Conservation (phyloP, 2,329 filamentous ascomycete species). For the Pseudogymnoascus sp. region DNA sequence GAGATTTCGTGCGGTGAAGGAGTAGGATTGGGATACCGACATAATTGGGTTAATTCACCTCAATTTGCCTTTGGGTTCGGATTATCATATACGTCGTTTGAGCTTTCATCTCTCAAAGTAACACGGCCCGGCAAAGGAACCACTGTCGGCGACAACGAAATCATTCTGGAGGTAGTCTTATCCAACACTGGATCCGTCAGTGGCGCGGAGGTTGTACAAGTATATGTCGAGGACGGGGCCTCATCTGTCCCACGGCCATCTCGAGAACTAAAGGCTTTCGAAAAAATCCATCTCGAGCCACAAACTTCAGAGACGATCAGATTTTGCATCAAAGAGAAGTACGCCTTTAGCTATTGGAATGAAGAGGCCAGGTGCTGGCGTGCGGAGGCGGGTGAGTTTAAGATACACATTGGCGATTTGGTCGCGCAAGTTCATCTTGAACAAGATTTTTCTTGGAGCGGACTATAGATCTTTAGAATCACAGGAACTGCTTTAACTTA, state of each 20-base stretch:
- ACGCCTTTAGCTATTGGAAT: conserved; percentile 11
- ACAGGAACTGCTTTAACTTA: background rate
- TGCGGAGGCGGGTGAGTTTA: conserved; percentile 10
- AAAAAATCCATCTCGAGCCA: conserved; percentile 10
- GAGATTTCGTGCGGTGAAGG: background rate
- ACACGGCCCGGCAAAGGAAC: background rate
- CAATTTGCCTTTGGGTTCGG: conserved; percentile 5
- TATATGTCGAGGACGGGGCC: conserved; percentile 13
- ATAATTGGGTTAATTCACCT: background rate
- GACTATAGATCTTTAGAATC: background rate
- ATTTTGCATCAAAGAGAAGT: background rate
- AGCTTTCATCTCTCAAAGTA: background rate
- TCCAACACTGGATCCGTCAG: background rate
- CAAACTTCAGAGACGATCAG: background rate
- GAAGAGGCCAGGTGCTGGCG: conserved; percentile 3
- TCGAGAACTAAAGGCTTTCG: conserved; percentile 12
- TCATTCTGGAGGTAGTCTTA: background rate
- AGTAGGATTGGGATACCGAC: background rate
- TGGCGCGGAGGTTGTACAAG: conserved; percentile 15
- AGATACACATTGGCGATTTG: background rate
- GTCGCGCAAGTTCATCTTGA: background rate
- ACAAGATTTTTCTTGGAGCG: background rate
- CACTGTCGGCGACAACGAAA: background rate
- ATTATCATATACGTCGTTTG: conserved; percentile 10
- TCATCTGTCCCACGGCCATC: conserved; percentile 1